Evolutionary conservation across 345 rosid genomes (phyloP).

Genomic region (Populus alba): DNA sequence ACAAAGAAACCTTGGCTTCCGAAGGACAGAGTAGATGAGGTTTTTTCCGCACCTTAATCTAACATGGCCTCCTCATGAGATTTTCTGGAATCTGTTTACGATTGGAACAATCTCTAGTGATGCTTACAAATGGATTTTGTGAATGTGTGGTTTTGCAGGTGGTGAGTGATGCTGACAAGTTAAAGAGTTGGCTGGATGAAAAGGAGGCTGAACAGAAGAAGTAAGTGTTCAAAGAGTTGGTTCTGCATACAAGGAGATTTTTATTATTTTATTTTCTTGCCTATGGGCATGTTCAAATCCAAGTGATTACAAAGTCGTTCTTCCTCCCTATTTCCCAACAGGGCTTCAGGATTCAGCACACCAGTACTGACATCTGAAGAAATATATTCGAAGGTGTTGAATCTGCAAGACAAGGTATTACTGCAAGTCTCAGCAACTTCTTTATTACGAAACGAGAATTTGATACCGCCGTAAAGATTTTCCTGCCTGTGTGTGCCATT

Average conservation of each 20-base stretch:
- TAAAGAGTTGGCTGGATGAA: conserved; percentile 80
- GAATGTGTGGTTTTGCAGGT: conserved; percentile 40
- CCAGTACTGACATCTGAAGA: conserved; percentile 81
- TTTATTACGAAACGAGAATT: background rate
- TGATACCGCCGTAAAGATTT: background rate
- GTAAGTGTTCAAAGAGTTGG: conserved; percentile 38
- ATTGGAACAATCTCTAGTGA: background rate
- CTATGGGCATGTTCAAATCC: background rate
- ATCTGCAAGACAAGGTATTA: conserved; percentile 79
- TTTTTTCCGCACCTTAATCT: conserved; percentile 21
- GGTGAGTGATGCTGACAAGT: conserved; percentile 51
- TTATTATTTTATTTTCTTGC: background rate
- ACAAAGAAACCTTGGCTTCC: conserved; percentile 88
- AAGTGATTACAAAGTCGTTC: background rate
- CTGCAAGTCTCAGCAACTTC: background rate
- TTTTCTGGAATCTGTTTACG: background rate
- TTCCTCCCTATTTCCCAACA: conserved; percentile 19
- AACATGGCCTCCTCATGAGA: background rate
- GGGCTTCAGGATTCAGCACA: conserved; percentile 53
- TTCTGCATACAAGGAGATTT: background rate
- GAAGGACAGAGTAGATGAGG: conserved; percentile 71
- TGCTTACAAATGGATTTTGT: background rate
- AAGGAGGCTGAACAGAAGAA: conserved; percentile 73
- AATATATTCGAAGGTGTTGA: conserved; percentile 52
- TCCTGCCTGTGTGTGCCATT: background rate